phyloP scores from a whole-genome alignment of 768 basidiomycete species.

The Lentinus brumalis region DNA sequence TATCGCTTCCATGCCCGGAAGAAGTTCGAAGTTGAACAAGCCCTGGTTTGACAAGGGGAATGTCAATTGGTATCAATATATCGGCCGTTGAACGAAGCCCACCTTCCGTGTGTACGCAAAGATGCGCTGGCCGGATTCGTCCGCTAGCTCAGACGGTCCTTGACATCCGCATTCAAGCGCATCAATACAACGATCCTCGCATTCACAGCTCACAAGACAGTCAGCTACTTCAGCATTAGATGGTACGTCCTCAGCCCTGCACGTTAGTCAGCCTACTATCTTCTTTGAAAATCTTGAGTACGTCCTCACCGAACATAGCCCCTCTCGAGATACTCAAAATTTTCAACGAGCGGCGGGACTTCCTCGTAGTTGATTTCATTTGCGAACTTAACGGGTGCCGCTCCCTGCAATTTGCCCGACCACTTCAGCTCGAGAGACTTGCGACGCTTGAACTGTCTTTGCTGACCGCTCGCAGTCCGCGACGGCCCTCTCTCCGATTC shows the following conservation, averaged over 20 bases:
- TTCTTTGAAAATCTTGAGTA: neutral
- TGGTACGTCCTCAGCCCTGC: constrained; percentile 12
- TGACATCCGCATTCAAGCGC: constrained; percentile 51
- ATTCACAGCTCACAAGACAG: constrained; percentile 48
- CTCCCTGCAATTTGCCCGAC: constrained; percentile 31
- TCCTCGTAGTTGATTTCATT: constrained; percentile 37
- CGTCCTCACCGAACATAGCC: constrained; percentile 49
- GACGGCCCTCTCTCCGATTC: neutral
- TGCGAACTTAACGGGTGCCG: constrained; percentile 37
- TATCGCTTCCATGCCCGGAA: constrained; percentile 51
- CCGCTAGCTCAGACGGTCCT: constrained; percentile 40
- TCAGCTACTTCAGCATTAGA: constrained; percentile 24
- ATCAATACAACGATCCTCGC: constrained; percentile 35
- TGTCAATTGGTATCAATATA: constrained; percentile 18
- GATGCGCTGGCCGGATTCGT: constrained; percentile 28
- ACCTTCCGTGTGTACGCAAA: constrained; percentile 46
- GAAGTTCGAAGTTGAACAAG: constrained; percentile 46
- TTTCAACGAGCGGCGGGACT: constrained; percentile 42
- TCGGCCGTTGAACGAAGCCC: neutral
- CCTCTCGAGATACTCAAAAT: constrained; percentile 56
- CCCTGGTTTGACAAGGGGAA: constrained; percentile 40
- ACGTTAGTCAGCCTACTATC: too few relatives aligned
- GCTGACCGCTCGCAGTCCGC: neutral
- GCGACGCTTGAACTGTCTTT: neutral
- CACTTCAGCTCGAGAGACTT: constrained; percentile 24